Evolutionary conservation across 2,329 filamentous ascomycete genomes (phyloP), one percentile per base, ranked within the genome.

Genomic region (Nemania sp.): DNA sequence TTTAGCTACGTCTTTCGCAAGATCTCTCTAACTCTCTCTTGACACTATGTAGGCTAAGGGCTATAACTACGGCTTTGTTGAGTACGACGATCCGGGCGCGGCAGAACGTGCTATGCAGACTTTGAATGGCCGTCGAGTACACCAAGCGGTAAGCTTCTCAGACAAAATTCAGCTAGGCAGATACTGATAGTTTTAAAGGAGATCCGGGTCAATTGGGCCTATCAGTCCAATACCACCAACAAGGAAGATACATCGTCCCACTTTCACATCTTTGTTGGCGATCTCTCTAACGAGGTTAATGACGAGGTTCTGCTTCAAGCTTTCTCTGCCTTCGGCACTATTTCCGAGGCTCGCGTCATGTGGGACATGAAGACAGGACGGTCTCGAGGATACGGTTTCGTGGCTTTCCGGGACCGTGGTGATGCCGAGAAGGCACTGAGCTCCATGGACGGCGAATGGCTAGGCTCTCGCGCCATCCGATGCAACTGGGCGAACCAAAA

Each of bases 401-500:
- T 97, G 64, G 94, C 94, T 44, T 99, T 96, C 82, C 89, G 93
- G 59, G 94, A 99, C 60, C 90, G 93, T 60, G 78, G 83, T 30
- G 94, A 99, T 68, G 94, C 94, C 23, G 94, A 99, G 73, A 96
- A 97, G 76, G 93, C 94, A 1, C 75, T 99, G 68, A 96, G 88
- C 76, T 91, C 91, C 59, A 99, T 99, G 94, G 94, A 99, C 68
- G 94, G 94, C 59, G 94, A 99, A 77, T 99, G 94, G 94, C 86
- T 99, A 46, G 94, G 94, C 49, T 97, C 94, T 66, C 90, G 94
- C 61, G 94, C 94, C 34, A 99, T 99, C 70, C 92, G 94, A 65
- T 97, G 93, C 83, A 99, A 99, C 80, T 99, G 94, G 94, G 94
- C 94, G 57, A 99, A 99, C 78, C 94, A 99, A 71, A 99, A 99